Conservation (phyloP, 2,329 filamentous ascomycete species). For the Arachnopeziza araneosa region DNA sequence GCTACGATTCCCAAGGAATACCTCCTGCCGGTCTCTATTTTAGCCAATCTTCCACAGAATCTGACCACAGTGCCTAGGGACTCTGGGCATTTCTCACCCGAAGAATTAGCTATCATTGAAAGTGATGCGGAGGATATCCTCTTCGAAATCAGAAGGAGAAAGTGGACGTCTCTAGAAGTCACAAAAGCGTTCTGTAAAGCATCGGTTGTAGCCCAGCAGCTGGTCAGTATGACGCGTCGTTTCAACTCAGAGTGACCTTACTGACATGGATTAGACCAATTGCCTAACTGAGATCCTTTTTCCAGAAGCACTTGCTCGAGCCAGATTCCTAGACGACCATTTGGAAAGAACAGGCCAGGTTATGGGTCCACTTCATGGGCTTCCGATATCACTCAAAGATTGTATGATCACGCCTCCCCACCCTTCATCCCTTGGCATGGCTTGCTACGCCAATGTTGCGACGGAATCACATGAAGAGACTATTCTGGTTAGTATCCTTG, state of each 20-base stretch:
- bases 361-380: slow-evolving; percentile 36
- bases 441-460: slow-evolving; percentile 31
- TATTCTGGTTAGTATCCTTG: slow-evolving; percentile 34
- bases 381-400: slow-evolving; percentile 38
- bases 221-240: slow-evolving; percentile 33
- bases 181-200: slow-evolving; percentile 49
- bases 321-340: slow-evolving; percentile 47
- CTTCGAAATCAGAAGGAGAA: slow-evolving; percentile 29
- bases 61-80: slow-evolving; percentile 21
- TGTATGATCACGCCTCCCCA: slow-evolving; percentile 33
- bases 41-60: slow-evolving; percentile 22
- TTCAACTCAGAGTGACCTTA: neutral
- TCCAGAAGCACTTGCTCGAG: slow-evolving; percentile 44
- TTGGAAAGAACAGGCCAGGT: slow-evolving; percentile 35
- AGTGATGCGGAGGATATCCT: slow-evolving; percentile 31
- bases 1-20: slow-evolving; percentile 28
- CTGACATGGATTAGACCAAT: slow-evolving; percentile 42
- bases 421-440: slow-evolving; percentile 33
- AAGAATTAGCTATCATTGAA: slow-evolving; percentile 46
- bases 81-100: slow-evolving; percentile 26
- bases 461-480: slow-evolving; percentile 25
- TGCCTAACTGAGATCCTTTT: slow-evolving; percentile 55
- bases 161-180: slow-evolving; percentile 47
- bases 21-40: slow-evolving; percentile 20
- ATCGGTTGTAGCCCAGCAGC: slow-evolving; percentile 48